Evolutionary conservation across 2,329 filamentous ascomycete species (phyloP), one percentile per base, ranked within the genome.

Genomic region (Talaromyces funiculosus): DNA sequence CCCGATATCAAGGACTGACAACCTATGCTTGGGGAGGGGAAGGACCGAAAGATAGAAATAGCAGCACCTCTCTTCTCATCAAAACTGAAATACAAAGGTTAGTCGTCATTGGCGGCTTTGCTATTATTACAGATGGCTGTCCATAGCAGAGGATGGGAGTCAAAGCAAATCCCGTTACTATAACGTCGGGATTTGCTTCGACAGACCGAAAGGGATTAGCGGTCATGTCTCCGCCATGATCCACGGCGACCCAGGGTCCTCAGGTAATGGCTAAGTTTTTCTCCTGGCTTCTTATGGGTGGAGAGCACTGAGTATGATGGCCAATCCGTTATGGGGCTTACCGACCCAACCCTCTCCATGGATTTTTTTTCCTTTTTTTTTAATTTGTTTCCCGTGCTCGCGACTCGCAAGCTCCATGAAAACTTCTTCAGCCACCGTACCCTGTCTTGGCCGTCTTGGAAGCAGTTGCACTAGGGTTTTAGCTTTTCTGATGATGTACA

Each of bases 131-230:
- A 62, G 33, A 54, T 22, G 51, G 35, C 33, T 24, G 49, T 38
- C 49, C 26, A 43, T 18, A 38, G 45, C 45, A 53, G 9, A 38
- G 51, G 22, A 54, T 57, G 35, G 35, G 35, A 49, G 43, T 20
- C 20, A 12, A 51, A 60, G 55, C 72, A 74, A 73, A 74, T 71
- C 72, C 72, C 72, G 40, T 56, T 57, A 40, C 37, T 51, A 49
- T 53, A 40, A 54, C 18, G 53, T 68, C 71, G 71, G 72, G 72
- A 69, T 73, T 73, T 74, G 71, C 61, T 67, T 38, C 51, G 40
- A 18, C 37, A 53, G 58, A 61, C 56, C 53, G 60, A 57, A 62
- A 59, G 56, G 56, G 63, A 64, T 62, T 61, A 65, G 66, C 61
- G 66, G 59, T 59, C 60, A 61, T 40, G 33, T 63, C 24, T 35